A percentile compares a stretch with the other conserved stretches of the same genome.
Conservation (phyloP, 495 filamentous ascomycete species). For the Parachaetomium inaequale region DNA sequence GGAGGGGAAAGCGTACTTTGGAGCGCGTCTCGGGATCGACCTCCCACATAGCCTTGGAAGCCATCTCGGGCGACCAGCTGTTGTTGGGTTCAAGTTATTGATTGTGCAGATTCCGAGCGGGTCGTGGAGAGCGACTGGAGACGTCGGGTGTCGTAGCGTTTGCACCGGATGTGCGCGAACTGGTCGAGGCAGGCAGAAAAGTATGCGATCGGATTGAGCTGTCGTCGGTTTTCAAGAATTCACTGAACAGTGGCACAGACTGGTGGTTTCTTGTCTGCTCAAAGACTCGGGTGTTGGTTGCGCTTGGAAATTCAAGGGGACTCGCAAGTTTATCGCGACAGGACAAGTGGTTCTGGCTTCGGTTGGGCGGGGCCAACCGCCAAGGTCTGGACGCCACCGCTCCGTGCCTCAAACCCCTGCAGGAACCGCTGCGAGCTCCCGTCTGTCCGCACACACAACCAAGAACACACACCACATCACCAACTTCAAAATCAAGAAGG, state of each 20-base stretch:
- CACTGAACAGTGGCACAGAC: neutral
- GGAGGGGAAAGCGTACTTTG: constrained; percentile 58
- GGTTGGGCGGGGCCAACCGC: constrained; percentile 13
- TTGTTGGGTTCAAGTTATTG: constrained; percentile 12
- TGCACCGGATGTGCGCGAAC: neutral
- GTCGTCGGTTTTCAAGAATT: neutral
- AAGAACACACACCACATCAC: neutral
- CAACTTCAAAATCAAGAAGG: neutral
- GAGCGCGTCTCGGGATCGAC: constrained; percentile 92
- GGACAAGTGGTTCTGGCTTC: constrained; percentile 9
- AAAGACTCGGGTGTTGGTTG: neutral
- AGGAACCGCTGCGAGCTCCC: constrained; percentile 3
- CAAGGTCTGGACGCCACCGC: neutral
- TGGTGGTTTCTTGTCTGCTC: neutral
- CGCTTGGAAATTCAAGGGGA: neutral
- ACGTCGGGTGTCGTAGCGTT: neutral
- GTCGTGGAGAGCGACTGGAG: neutral
- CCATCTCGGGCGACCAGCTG: constrained; percentile 33
- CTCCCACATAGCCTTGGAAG: constrained; percentile 78
- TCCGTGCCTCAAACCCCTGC: constrained; percentile 9
- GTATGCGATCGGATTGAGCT: neutral
- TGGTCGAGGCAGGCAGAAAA: neutral
- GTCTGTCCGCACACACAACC: neutral
- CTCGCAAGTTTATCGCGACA: constrained; percentile 2
- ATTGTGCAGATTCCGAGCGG: constrained; percentile 1